A percentile compares a stretch with the other conserved stretches of the same genome.
Conservation (phyloP, 306 rosid species). For the Inga oerstediana region DNA sequence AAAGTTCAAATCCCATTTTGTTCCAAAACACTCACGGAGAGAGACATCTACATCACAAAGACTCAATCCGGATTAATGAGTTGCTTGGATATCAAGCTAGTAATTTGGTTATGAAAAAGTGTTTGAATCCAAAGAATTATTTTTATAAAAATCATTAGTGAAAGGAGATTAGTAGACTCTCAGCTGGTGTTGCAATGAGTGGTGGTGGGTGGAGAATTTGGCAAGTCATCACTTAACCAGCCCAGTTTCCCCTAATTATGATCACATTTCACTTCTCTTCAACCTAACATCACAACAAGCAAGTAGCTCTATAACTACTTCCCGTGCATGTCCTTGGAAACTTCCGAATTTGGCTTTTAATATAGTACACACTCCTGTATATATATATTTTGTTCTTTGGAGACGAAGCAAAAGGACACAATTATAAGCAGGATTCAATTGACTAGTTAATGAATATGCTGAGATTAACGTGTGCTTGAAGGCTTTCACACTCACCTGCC, state of each 20-base stretch:
- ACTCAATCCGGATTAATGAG: too few relatives aligned
- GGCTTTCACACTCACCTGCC: background rate
- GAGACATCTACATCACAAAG: too few relatives aligned
- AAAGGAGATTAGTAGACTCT: background rate
- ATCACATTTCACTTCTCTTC: slow-evolving; percentile 24
- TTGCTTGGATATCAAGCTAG: too few relatives aligned
- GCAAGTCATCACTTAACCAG: slow-evolving; percentile 37
- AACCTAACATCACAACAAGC: slow-evolving; percentile 25
- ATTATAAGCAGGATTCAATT: background rate
- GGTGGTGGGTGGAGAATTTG: slow-evolving; percentile 51
- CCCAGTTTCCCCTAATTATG: slow-evolving; percentile 45
- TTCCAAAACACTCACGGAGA: accelerated
- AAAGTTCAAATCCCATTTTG: too few relatives aligned
- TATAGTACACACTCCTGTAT: background rate
- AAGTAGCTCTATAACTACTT: slow-evolving; percentile 27
- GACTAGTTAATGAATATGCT: background rate
- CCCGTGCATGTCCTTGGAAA: background rate
- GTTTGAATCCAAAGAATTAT: too few relatives aligned
- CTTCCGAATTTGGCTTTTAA: background rate
- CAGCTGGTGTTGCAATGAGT: slow-evolving; percentile 20
- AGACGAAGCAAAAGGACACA: background rate
- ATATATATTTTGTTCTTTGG: background rate
- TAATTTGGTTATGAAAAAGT: too few relatives aligned
- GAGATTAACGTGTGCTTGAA: background rate
- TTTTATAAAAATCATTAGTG: too few relatives aligned